Conservation (phyloP, 345 rosid species). For the Hibiscus syriacus region DNA sequence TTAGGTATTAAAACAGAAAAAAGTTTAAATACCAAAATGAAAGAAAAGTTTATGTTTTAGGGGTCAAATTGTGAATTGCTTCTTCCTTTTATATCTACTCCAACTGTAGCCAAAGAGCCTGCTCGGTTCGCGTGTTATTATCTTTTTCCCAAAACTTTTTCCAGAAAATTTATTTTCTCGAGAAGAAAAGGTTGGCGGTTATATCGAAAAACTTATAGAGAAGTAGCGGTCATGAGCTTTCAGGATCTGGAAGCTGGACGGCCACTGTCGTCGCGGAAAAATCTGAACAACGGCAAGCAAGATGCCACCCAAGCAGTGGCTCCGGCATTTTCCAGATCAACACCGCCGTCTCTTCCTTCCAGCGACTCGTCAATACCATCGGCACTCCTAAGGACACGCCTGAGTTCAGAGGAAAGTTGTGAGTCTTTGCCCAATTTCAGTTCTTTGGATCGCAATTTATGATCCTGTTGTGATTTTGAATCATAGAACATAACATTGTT, state of each 20-base stretch:
- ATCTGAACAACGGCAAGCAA: conserved; percentile 45
- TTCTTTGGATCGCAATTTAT: neutral
- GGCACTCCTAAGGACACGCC: conserved; percentile 99
- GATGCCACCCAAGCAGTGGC: conserved; percentile 87
- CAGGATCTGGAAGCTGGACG: conserved; percentile 90
- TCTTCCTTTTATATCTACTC: neutral
- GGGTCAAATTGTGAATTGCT: too few species aligned
- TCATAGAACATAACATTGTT: neutral
- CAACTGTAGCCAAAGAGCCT: neutral
- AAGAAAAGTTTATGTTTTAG: too few species aligned
- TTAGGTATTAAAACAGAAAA: too few species aligned
- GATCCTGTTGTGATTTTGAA: neutral
- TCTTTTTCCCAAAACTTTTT: neutral
- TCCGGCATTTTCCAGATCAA: conserved; percentile 97
- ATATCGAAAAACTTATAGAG: neutral
- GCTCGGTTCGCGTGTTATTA: conserved; percentile 7
- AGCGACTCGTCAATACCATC: conserved; percentile 86
- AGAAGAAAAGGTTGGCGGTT: conserved; percentile 17
- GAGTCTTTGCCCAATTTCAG: conserved; percentile 18
- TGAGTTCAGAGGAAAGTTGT: conserved; percentile 95
- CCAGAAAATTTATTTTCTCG: conserved; percentile 5
- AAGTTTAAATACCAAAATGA: too few species aligned
- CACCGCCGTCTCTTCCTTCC: conserved; percentile 91
- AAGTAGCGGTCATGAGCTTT: conserved; percentile 56
- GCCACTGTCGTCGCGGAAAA: conserved; percentile 40